Evolutionary conservation across 106 monocot genomes (phyloP).

Genomic region (Dendrobium huoshanense): DNA sequence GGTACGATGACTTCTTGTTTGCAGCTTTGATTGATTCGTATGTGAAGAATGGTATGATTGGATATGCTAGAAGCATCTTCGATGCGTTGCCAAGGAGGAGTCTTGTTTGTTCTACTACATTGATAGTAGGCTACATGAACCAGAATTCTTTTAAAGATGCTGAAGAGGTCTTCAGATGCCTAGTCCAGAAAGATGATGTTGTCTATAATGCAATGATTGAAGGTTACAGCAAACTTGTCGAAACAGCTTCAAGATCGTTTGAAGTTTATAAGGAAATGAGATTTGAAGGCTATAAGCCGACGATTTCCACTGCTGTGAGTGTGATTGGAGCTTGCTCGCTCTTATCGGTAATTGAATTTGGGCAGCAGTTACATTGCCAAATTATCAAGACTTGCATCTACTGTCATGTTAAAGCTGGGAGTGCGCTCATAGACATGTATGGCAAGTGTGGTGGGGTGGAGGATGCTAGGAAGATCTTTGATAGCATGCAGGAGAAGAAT

Average conservation of each 20-base stretch:
- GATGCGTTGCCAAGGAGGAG: constrained; percentile 33
- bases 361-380: constrained; percentile 71
- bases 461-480: constrained; percentile 58
- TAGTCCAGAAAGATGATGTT: constrained; percentile 56
- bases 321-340: constrained; percentile 80
- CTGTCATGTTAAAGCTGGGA: constrained; percentile 60
- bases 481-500: constrained; percentile 57
- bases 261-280: constrained; percentile 65
- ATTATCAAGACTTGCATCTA: constrained; percentile 36
- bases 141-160: constrained; percentile 46
- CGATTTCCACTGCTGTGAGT: constrained; percentile 73
- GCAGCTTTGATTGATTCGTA: constrained; percentile 75
- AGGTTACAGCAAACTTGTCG: constrained; percentile 56
- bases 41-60: constrained; percentile 55
- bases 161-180: constrained; percentile 48
- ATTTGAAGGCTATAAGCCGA: constrained; percentile 25
- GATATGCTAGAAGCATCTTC: constrained; percentile 51
- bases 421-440: constrained; percentile 86
- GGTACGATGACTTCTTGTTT: constrained; percentile 53
- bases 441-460: constrained; percentile 65
- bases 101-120: constrained; percentile 58
- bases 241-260: constrained; percentile 45
- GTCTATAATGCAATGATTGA: constrained; percentile 94
- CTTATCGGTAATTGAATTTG: constrained; percentile 59
- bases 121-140: constrained; percentile 83